Evolutionary conservation across 305 asterid species (phyloP), one percentile per base, ranked within the genome.

Genomic region (Petunia hybrid): DNA sequence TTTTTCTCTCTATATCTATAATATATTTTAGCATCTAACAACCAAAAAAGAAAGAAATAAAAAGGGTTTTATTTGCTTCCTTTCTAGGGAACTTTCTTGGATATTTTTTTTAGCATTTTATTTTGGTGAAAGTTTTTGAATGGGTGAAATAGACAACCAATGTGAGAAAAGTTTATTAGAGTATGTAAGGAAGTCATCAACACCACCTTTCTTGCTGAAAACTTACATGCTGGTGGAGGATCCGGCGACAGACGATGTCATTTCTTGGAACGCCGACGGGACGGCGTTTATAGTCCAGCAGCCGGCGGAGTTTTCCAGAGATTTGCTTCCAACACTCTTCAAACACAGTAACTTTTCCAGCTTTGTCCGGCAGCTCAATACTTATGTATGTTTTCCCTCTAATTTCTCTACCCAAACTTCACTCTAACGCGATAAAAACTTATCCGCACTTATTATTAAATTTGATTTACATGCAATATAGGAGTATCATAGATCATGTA

Each of bases 301-400:
- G 84, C 90, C 97, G 85, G 90, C 93, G 68, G 97, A 94, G 84
- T 92, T 94, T 61, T 89, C 98, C 39, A 84, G 94, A 76, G 97
- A 94, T 68, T 82, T 92, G 85, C 91, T 94, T 0, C 98, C 97
- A 0, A 92, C 93, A 0, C 88, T 92, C 45, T 94, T 94, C 87
- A 94, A 94, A 80, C 98, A 94, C 87, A 82, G 93, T 92, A 94
- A 94, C 85, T 94, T 94, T 91, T 94, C 98, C 81, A 94, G 98
- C 95, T 93, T 93, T 71, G 94, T 93, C 77, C 83, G 98, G 85
- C 98, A 93, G 85, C 98, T 94, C 78, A 94, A 94, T 81, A 92
- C 98, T 56, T 94, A 94, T 46, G 98, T 94, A 89, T 77, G 94
- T n/a, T n/a, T n/a, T n/a, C n/a, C n/a, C n/a, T 79, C 12, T 9